phyloP scores from a whole-genome alignment of 2,329 filamentous ascomycete species.

The Phialophora expanda region DNA sequence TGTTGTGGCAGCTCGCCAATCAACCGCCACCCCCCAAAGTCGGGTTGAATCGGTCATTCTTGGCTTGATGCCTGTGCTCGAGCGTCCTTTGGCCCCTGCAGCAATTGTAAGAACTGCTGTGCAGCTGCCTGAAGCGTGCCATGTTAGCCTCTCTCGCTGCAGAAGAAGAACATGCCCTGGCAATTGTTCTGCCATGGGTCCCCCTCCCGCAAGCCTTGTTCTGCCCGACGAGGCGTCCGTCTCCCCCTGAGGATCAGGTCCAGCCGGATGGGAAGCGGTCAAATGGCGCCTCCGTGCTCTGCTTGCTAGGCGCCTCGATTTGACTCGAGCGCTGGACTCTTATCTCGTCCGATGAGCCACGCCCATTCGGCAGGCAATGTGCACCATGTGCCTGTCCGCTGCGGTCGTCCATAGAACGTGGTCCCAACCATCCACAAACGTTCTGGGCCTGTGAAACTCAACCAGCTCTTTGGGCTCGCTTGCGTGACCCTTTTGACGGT shows the following conservation, averaged over 20 bases:
- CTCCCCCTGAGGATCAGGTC: slow-evolving; percentile 1
- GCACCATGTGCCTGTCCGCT: background rate
- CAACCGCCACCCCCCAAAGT: too few species aligned
- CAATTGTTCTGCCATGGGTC: slow-evolving; percentile 5
- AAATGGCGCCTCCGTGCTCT: slow-evolving; percentile 1
- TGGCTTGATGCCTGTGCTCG: background rate
- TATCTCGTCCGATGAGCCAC: slow-evolving; percentile 13
- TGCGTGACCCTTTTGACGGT: background rate
- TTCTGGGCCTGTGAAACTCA: slow-evolving; percentile 17
- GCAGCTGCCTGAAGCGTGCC: background rate
- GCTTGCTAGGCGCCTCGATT: background rate
- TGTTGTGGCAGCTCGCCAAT: background rate
- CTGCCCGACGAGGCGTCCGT: background rate
- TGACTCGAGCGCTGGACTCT: slow-evolving; percentile 5
- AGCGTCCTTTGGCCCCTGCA: background rate
- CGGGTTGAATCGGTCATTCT: background rate
- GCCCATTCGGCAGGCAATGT: background rate
- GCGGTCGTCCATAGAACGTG: background rate
- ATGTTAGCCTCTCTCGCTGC: background rate
- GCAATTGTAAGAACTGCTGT: background rate
- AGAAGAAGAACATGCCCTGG: background rate
- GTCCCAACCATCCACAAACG: slow-evolving; percentile 11
- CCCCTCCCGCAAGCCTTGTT: slow-evolving; percentile 5
- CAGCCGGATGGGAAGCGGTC: slow-evolving; percentile 1
- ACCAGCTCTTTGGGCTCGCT: slow-evolving; percentile 20